Conservation (phyloP, 345 rosid species). For the Eutrema yunnanense region DNA sequence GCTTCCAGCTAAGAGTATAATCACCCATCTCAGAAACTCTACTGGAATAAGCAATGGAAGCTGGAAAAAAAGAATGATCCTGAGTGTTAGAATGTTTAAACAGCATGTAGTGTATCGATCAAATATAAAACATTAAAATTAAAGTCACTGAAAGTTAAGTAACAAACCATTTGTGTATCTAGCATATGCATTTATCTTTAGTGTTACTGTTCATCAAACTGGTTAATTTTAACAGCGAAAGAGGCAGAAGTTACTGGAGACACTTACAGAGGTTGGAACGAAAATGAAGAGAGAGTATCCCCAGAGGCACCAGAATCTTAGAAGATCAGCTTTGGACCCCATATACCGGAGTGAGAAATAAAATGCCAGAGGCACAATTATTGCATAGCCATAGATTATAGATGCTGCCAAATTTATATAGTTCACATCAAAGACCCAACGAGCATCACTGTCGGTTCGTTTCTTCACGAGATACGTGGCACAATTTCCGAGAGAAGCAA, state of each 20-base stretch:
- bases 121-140: not conserved
- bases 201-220: not conserved
- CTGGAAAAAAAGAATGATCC: constrained; percentile 35
- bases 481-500: constrained; percentile 79
- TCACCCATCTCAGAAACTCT: constrained; percentile 79
- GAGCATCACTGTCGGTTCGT: constrained; percentile 36
- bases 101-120: not conserved
- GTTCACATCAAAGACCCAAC: constrained; percentile 88
- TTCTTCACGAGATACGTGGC: constrained; percentile 79
- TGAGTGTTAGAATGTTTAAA: not conserved
- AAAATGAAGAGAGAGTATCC: constrained; percentile 89
- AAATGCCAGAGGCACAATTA: constrained; percentile 75
- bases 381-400: constrained; percentile 62
- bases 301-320: constrained; percentile 94
- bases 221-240: not conserved
- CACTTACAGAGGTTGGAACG: constrained; percentile 63
- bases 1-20: constrained; percentile 60
- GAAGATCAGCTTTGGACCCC: constrained; percentile 76
- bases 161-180: not conserved
- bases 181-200: not conserved
- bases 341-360: constrained; percentile 76
- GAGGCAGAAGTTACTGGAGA: constrained; percentile 6
- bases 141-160: not conserved
- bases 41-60: constrained; percentile 71
- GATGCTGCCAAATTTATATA: constrained; percentile 65